Conservation (phyloP, 2,329 filamentous ascomycete genomes). For the Clonostachys sp. region DNA sequence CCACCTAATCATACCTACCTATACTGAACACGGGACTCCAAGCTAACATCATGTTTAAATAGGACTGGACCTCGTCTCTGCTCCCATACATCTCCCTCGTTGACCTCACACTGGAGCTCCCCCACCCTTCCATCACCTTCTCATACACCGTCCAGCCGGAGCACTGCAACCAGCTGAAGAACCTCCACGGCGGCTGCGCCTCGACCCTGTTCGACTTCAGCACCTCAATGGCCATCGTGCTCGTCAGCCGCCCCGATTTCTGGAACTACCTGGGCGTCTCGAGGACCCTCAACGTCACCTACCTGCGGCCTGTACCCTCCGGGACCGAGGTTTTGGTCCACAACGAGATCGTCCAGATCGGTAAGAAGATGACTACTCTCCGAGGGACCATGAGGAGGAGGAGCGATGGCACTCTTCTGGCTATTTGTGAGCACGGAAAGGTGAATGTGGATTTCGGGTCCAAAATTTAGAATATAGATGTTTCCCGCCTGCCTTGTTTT, state of each 20-base stretch:
- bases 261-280: constrained; percentile 61
- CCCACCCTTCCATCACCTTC: constrained; percentile 37
- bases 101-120: constrained; percentile 21
- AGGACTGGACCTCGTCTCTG: constrained; percentile 41
- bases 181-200: constrained; percentile 58
- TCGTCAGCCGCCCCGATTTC: constrained; percentile 52
- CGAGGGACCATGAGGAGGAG: constrained; percentile 49
- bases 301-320: constrained; percentile 55
- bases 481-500: too few species aligned
- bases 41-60: background rate
- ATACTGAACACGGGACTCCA: too few species aligned
- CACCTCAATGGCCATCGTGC: constrained; percentile 53
- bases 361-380: constrained; percentile 47
- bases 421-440: constrained; percentile 61
- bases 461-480: constrained; percentile 10
- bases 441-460: constrained; percentile 48
- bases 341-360: constrained; percentile 53
- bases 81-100: constrained; percentile 33
- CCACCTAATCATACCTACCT: too few species aligned
- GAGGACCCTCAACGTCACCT: constrained; percentile 62
- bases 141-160: constrained; percentile 40
- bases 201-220: constrained; percentile 65
- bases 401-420: constrained; percentile 46
- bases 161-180: constrained; percentile 49
- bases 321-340: constrained; percentile 48